Conservation (phyloP, 108 stramenopile genomes). For the Nitzschia sp. region DNA sequence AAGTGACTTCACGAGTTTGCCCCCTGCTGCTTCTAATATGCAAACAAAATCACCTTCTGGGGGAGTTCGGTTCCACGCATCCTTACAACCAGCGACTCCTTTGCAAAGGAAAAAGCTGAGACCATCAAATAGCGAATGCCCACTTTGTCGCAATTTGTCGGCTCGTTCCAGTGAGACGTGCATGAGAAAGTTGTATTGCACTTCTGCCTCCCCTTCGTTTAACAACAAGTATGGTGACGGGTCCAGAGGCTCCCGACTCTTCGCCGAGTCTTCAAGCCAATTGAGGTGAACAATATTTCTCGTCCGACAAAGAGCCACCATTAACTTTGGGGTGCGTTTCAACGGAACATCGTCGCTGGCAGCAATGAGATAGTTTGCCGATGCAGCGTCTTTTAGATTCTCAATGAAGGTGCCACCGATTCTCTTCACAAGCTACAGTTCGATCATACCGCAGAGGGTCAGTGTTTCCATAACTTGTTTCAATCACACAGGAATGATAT, state of each 20-base stretch:
- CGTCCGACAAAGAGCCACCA: constrained; percentile 54
- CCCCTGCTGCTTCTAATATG: constrained; percentile 58
- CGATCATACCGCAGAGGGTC: not conserved
- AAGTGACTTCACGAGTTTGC: constrained; percentile 29
- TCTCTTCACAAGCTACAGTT: constrained; percentile 39
- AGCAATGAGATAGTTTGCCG: constrained; percentile 60
- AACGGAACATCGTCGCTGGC: constrained; percentile 39
- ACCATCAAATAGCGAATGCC: constrained; percentile 42
- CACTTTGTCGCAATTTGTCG: constrained; percentile 25
- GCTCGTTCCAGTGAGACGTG: constrained; percentile 44
- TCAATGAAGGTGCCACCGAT: constrained; percentile 56
- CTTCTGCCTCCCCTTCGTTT: constrained; percentile 48
- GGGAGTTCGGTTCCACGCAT: constrained; percentile 43
- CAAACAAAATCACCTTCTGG: constrained; percentile 40
- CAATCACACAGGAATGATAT: not conserved
- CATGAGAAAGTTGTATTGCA: constrained; percentile 54
- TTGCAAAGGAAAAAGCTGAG: constrained; percentile 45
- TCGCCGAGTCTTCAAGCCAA: constrained; percentile 58
- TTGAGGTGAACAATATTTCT: constrained; percentile 51
- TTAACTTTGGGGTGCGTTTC: constrained; percentile 65
- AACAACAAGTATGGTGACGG: constrained; percentile 40
- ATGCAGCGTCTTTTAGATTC: constrained; percentile 44
- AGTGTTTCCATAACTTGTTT: not conserved
- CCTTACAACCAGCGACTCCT: constrained; percentile 46
- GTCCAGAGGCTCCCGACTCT: constrained; percentile 26